Evolutionary conservation across 305 asterid genomes (phyloP), one percentile per base, ranked within the genome.

Genomic region (Fraxinus baroniana): DNA sequence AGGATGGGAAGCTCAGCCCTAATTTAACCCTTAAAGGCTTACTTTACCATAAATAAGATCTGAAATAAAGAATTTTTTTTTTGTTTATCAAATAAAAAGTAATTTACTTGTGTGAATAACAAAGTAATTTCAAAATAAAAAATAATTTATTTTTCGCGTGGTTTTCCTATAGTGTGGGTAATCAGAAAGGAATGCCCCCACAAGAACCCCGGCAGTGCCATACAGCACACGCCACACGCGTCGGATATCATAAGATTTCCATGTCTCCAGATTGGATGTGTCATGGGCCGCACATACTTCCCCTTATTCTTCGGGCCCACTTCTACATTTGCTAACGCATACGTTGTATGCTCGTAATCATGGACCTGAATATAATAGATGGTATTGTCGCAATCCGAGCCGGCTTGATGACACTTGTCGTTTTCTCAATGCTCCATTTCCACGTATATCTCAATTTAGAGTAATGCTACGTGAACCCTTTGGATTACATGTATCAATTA

Each of bases 161-260:
- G 18, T 46, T 46, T 44, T 46, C 60, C 60, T 3, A 46, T 57
- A 26, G 41, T 26, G 13, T 2, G 15, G 7, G 18, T 36, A 55
- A 62, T 76, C 52, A 60, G 12, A 3, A 0, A 41, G 10, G 49
- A 9, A 2, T 4, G 80, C 85, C 85, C 55, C 83, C 79, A 74
- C 76, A 9, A 22, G 68, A 32, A 74, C n/a, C 17, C 4, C 72
- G 22, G 80, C 77, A 68, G 84, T 86, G 89, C 76, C 60, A 85
- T 81, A 83, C 89, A 86, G 88, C n/a, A n/a, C n/a, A n/a, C n/a
- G n/a, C n/a, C 88, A 86, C 83, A 86, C 78, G 66, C 80, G 86
- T 84, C 79, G 82, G 82, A 84, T 35, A 78, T 81, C 57, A 64
- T 64, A 85, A 74, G 83, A 85, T 84, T 80, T 78, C 55, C 44